These are phyloP conservation scores for Suhomyces panamericanus DNA, from an alignment of 1,139 yeast genomes.

Conservation along the genomic window DNA sequence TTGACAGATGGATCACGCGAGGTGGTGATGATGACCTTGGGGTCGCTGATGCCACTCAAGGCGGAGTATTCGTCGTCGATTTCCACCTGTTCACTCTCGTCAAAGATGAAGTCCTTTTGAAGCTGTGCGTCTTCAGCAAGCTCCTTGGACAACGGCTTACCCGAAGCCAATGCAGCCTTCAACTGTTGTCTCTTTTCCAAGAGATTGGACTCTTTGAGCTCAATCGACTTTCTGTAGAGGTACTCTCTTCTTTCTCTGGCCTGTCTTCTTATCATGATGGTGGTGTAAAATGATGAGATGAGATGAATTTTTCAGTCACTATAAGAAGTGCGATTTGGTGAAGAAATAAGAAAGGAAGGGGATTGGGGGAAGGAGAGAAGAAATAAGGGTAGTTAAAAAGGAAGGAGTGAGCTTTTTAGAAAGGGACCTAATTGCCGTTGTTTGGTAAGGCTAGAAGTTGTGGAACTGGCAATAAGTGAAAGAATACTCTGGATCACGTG, in stretches of 20 bases:
- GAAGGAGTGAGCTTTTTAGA: too few relatives aligned
- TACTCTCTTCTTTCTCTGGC: slow-evolving; percentile 96
- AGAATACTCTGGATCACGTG: too few relatives aligned
- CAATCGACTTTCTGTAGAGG: slow-evolving; percentile 82
- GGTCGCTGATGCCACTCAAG: slow-evolving; percentile 84
- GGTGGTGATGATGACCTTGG: slow-evolving; percentile 91
- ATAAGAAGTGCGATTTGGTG: neutral
- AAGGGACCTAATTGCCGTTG: too few relatives aligned
- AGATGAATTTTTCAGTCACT: slow-evolving; percentile 3
- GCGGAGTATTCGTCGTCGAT: slow-evolving; percentile 91
- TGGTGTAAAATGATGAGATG: slow-evolving; percentile 11
- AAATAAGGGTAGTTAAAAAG: too few relatives aligned
- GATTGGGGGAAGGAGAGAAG: neutral
- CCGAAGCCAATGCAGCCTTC: slow-evolving; percentile 85
- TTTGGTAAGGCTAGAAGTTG: too few relatives aligned
- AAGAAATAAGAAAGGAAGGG: neutral
- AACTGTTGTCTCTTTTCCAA: slow-evolving; percentile 85
- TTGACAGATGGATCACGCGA: slow-evolving; percentile 88
- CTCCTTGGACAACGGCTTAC: slow-evolving; percentile 87
- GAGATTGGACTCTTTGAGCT: slow-evolving; percentile 83
- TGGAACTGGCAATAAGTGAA: too few relatives aligned
- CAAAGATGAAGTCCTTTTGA: slow-evolving; percentile 81
- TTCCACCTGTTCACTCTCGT: slow-evolving; percentile 66
- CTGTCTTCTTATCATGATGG: slow-evolving; percentile 71
- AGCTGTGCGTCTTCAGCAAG: slow-evolving; percentile 82